Conservation (phyloP, 2,329 filamentous ascomycete species). For the Helotiales sp. region DNA sequence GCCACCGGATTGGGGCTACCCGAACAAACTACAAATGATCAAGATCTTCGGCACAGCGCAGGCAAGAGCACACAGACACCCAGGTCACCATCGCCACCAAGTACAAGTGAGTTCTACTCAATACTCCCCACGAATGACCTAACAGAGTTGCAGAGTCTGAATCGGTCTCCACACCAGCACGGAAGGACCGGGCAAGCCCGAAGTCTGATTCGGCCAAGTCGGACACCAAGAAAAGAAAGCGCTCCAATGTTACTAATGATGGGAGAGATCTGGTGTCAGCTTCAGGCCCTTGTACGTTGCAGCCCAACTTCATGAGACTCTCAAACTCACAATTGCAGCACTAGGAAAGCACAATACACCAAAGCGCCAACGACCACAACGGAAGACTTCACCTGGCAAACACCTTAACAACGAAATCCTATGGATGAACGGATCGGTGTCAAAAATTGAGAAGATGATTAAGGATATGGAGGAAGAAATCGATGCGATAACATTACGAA, state of each 20-base stretch:
- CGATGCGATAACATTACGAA: not conserved
- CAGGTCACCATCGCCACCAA: not conserved
- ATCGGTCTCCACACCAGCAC: not conserved
- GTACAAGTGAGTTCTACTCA: not conserved
- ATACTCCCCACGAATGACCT: not conserved
- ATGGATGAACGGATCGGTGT: not conserved
- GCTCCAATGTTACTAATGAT: not conserved
- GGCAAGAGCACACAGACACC: not conserved
- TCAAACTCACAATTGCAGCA: constrained; percentile 2
- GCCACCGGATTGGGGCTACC: constrained; percentile 1
- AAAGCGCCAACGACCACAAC: not conserved
- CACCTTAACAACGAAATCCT: not conserved
- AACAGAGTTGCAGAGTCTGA: constrained; percentile 3
- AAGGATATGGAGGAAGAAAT: constrained; percentile 10
- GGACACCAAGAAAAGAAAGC: not conserved
- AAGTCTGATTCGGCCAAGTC: not conserved
- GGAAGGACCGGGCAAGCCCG: not conserved
- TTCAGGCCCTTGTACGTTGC: not conserved
- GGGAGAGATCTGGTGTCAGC: not conserved
- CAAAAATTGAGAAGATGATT: constrained; percentile 1
- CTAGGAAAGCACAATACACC: not conserved
- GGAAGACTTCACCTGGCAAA: constrained; percentile 4
- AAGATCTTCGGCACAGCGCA: not conserved
- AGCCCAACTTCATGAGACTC: not conserved
- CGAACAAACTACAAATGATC: not conserved